Evolutionary conservation across 1,284 basidiomycete genomes (phyloP), one percentile per base, ranked within the genome.

Genomic region (Heliocybe sulcata): DNA sequence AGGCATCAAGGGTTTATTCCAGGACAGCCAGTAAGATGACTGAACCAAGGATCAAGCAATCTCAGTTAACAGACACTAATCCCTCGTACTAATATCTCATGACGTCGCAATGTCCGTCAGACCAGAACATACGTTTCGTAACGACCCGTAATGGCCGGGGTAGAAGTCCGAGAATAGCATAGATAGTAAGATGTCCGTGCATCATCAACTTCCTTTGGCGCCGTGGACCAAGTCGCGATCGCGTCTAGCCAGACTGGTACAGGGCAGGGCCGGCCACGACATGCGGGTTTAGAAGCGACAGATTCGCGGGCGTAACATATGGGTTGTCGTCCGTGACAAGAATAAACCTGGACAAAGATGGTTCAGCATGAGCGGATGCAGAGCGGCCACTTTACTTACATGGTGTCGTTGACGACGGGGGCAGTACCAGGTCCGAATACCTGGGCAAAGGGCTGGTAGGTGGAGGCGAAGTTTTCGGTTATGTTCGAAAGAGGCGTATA

Each of bases 251-350:
- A 55, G 76, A 65, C 59, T 74, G 69, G 63, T 79, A 80, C 23
- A 80, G 60, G 12, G 79, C 78, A 20, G 81, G 81, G 0, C 81
- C 80, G 42, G 82, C 82, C 23, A 84, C 75, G 56, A 86, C 72
- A 59, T 83, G 77, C 47, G 69, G 56, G 62, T 85, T 80, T 51
- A 85, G 61, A 60, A 75, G 61, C 1, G 75, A 74, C 19, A 81
- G 57, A 66, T 85, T 85, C 66, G 77, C 81, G 1, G 83, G 82
- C 8, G 85, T 86, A 10, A 87, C 74, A 55, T 67, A 75, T 1
- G 74, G 63, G 59, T 82, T 70, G 9, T 62, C 63, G 63, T 82
- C 79, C 10, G 76, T 78, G 29, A 87, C 67, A n/a, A 72, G 70
- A 27, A 87, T 65, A 62, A 86, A 86, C 54, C 70, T 75, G 49